These are phyloP conservation scores for Pigoraptor vietnamica DNA, from an alignment of 78 protist species.

Conservation along the genomic window DNA sequence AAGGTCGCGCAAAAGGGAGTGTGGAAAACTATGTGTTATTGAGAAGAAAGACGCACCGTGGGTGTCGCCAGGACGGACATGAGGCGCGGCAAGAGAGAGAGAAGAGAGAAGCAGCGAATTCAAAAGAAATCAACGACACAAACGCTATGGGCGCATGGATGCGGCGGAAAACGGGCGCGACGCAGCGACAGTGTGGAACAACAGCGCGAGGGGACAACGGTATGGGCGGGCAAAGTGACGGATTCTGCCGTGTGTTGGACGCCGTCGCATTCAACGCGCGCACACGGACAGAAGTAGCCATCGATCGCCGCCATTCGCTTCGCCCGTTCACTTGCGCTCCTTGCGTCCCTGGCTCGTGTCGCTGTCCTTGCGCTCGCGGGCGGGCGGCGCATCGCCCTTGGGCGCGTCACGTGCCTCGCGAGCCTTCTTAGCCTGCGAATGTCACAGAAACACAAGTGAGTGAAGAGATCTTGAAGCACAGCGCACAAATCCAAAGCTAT, in stretches of 20 bases:
- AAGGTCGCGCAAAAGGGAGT: too few species aligned
- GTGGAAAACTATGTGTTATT: too few species aligned
- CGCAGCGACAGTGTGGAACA: neutral
- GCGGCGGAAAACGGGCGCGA: neutral
- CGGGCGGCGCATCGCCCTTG: neutral
- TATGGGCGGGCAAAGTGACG: too few species aligned
- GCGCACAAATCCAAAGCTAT: neutral
- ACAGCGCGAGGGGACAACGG: neutral
- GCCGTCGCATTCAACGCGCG: neutral
- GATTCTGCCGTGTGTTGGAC: too few species aligned
- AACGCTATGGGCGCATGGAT: neutral
- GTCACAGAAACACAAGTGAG: neutral
- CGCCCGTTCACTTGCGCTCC: neutral
- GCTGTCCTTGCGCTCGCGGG: neutral
- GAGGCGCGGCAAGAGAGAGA: neutral
- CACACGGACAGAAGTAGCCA: neutral
- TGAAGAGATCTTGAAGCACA: neutral
- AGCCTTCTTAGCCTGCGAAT: neutral
- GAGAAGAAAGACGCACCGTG: too few species aligned
- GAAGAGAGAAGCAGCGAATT: too few species aligned
- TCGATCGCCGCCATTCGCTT: neutral
- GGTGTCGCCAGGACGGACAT: too few species aligned
- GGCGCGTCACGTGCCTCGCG: neutral
- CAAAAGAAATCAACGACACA: too few species aligned
- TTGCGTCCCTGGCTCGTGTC: neutral